A percentile compares a stretch with the other conserved stretches of the same genome.
phyloP scores from a whole-genome alignment of 352 stramenopile species.

The Phytophthora foliorum region DNA sequence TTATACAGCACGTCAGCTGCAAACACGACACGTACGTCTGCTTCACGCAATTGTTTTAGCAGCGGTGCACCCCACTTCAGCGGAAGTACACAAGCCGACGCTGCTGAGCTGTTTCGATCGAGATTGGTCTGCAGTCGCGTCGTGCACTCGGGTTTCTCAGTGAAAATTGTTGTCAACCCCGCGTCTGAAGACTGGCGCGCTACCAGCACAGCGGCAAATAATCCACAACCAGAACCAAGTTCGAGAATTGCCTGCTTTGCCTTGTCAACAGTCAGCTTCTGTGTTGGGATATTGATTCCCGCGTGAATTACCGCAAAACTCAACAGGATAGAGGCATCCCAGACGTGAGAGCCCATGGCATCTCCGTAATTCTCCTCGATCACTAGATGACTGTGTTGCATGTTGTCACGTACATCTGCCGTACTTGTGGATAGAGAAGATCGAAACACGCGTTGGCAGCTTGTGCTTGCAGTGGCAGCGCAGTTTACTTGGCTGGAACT shows the following conservation, averaged over 20 bases:
- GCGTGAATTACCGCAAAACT: conserved; percentile 44
- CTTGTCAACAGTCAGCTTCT: background rate
- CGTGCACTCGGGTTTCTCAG: conserved; percentile 47
- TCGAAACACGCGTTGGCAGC: conserved; percentile 22
- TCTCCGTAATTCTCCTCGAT: conserved; percentile 74
- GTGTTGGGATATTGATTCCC: background rate
- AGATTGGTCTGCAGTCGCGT: conserved; percentile 46
- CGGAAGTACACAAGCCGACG: conserved; percentile 11
- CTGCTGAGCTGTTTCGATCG: conserved; percentile 22
- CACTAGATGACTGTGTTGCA: conserved; percentile 12
- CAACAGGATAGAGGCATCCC: conserved; percentile 73
- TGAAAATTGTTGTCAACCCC: conserved; percentile 29
- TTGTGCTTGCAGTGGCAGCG: conserved; percentile 4
- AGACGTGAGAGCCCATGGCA: conserved; percentile 73
- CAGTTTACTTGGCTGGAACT: background rate
- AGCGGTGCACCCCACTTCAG: conserved; percentile 48
- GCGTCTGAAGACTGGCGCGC: background rate
- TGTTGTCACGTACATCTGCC: background rate
- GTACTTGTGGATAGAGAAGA: background rate
- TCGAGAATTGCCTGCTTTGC: conserved; percentile 39
- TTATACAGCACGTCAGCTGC: conserved; percentile 74
- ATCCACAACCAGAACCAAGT: conserved; percentile 56
- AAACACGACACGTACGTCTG: conserved; percentile 42
- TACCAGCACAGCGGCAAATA: conserved; percentile 52
- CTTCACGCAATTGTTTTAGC: background rate